Conservation (phyloP, 257 asterid species). For the Solanum pinnatisectum region DNA sequence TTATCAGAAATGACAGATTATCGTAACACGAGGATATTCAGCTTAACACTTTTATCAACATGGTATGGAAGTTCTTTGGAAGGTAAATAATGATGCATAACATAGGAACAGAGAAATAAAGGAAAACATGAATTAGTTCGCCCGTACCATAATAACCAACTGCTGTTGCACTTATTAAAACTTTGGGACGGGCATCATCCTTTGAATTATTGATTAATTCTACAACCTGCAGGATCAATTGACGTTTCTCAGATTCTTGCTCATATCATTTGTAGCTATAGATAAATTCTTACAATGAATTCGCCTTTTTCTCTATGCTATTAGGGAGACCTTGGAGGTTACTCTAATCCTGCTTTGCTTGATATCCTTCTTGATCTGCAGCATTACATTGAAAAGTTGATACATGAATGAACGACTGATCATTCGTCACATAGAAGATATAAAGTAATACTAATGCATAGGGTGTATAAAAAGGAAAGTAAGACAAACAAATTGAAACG, state of each 20-base stretch:
- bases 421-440: background rate
- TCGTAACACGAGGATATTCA: background rate
- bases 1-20: background rate
- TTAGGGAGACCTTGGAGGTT: conserved; percentile 55
- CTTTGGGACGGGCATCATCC: conserved; percentile 56
- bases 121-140: background rate
- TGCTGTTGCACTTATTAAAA: conserved; percentile 85
- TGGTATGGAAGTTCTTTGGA: background rate
- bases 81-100: background rate
- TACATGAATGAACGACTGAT: background rate
- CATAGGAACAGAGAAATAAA: background rate
- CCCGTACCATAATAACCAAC: conserved; percentile 85
- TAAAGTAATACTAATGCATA: background rate
- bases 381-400: conserved; percentile 5
- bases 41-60: background rate
- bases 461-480: background rate
- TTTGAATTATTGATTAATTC: conserved; percentile 49
- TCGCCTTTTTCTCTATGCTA: background rate
- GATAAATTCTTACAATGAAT: background rate
- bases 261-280: background rate
- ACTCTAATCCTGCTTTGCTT: conserved; percentile 75
- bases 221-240: conserved; percentile 43
- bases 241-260: background rate
- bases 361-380: conserved; percentile 91
- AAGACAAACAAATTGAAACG: background rate